Evolutionary conservation across 164 flowering plant genomes (phyloP).

Genomic region (Vitis rotundifolia): DNA sequence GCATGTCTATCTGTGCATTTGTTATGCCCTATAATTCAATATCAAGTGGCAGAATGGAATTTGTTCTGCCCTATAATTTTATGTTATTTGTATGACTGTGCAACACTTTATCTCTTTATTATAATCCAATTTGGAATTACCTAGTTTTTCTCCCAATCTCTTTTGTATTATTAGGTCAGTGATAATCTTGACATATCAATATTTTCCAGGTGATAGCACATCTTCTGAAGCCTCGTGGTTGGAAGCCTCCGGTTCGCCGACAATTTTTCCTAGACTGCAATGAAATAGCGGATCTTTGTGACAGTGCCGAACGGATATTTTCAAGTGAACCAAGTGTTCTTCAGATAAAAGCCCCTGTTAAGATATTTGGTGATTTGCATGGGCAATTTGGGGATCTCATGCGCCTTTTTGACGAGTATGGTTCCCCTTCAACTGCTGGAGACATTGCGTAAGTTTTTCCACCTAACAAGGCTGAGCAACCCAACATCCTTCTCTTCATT

Average conservation of each 20-base stretch:
- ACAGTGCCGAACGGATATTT: slow-evolving; percentile 89
- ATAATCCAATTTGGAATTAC: no score
- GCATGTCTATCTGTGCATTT: not conserved
- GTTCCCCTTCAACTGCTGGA: slow-evolving; percentile 98
- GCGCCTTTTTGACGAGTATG: slow-evolving; percentile 99
- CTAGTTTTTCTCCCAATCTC: not conserved
- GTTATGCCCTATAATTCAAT: not conserved
- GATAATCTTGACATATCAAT: not conserved
- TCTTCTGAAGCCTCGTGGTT: slow-evolving; percentile 97
- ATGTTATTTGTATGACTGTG: no score
- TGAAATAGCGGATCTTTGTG: slow-evolving; percentile 98
- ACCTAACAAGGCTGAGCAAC: no score
- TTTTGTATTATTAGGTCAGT: not conserved
- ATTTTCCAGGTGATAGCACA: slow-evolving; percentile 76
- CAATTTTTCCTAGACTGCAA: slow-evolving; percentile 98
- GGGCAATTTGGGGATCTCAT: slow-evolving; percentile 99
- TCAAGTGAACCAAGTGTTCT: slow-evolving; percentile 89
- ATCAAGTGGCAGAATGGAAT: no score
- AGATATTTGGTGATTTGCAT: slow-evolving; percentile 99
- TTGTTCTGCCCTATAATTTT: no score
- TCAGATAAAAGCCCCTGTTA: slow-evolving; percentile 92
- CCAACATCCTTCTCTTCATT: no score
- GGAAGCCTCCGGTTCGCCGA: slow-evolving; percentile 99
- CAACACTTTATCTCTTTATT: no score
- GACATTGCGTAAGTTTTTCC: slow-evolving; percentile 83